Conservation (phyloP, 345 rosid genomes). For the Arabis alpina region DNA sequence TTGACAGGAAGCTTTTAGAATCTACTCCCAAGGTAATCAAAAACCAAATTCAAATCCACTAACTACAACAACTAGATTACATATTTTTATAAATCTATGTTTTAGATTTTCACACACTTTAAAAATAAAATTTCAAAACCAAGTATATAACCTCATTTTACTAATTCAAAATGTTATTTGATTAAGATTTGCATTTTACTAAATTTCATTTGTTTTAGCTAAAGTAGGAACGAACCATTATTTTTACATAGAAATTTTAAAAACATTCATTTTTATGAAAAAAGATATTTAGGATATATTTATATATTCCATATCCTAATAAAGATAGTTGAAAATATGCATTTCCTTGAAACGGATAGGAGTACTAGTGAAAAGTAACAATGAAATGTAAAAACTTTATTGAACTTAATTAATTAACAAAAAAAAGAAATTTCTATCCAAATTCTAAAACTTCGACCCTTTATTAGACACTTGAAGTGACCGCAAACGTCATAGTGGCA, state of each 20-base stretch:
- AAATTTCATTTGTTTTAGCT: background rate
- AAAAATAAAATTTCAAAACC: background rate
- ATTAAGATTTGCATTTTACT: background rate
- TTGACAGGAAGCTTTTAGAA: conserved; percentile 56
- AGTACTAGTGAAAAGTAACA: background rate
- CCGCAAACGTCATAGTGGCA: conserved; percentile 71
- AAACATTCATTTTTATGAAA: background rate
- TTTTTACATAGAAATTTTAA: background rate
- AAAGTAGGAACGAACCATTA: background rate
- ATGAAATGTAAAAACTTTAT: too few species aligned
- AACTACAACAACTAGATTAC: background rate
- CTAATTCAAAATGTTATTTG: background rate
- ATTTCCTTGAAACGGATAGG: background rate
- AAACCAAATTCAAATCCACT: background rate
- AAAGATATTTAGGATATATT: too few species aligned
- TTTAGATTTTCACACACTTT: background rate
- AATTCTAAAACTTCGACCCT: conserved; percentile 2
- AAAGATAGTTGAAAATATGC: background rate
- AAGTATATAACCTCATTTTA: background rate
- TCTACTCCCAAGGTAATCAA: conserved; percentile 42
- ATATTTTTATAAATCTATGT: background rate
- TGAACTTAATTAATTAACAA: too few species aligned
- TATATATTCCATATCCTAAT: too few species aligned
- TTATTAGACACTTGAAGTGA: conserved; percentile 35
- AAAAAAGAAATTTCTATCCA: background rate